Evolutionary conservation across 2,329 filamentous ascomycete genomes (phyloP), one percentile per base, ranked within the genome.

Genomic region (Arthrinium puccinioides): DNA sequence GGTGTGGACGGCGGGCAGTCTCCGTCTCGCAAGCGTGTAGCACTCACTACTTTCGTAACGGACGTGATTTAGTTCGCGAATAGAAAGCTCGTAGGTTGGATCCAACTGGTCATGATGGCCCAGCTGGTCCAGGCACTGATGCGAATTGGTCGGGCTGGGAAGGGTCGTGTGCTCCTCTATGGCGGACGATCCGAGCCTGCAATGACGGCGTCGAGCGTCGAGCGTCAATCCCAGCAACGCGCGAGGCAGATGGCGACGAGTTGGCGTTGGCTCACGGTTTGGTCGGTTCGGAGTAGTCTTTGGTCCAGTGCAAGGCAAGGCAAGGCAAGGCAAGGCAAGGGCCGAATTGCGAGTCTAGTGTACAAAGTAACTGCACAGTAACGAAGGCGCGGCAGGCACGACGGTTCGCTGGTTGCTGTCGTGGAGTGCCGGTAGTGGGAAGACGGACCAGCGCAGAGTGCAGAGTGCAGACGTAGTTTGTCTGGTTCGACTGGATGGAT

Each of bases 21-120:
- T 36, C 16, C 15, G 19, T 27, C 31, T 23, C 20, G 20, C 21
- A 33, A 23, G 31, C 20, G 31, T 24, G 21, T 33, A 31, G 27
- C 21, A 37, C 13, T 25, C 34, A 32, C 32, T 31, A 18, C 31
- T 42, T 14, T 24, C 27, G 29, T 30, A 29, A 25, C 37, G 16
- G 27, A 19, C 27, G 27, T 39, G 40, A 24, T 42, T 39, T 39
- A 39, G 37, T 30, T 42, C 26, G 40, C 25, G n/a, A 24, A 30
- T 30, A 21, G 25, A 14, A 25, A 39, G 29, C 28, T 35, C 32
- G 25, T 37, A 25, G 32, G 32, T 42, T 26, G 36, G 37, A 28
- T 29, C 23, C 37, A 28, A 29, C 26, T 39, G 40, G 39, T 27
- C 40, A 42, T 42, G 33, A 28, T 42, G 37, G 26, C 24, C 28